Base-by-base conservation (phyloP, 495 filamentous ascomycete genomes). In the Aspergillus hancockii region DNA sequence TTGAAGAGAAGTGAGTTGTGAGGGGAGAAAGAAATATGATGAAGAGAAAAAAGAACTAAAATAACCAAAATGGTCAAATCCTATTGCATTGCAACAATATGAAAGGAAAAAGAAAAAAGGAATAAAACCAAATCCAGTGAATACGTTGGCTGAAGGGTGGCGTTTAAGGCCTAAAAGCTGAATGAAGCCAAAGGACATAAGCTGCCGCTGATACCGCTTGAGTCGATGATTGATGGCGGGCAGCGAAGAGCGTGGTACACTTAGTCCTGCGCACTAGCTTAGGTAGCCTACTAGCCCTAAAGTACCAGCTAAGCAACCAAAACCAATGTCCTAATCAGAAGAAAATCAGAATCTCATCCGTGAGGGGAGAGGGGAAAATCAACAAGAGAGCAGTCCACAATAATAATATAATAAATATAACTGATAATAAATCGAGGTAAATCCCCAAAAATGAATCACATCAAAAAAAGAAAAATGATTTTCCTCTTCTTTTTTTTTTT, bases 201-300 rank as follows among this genome's bases (percentile, higher is more conserved):
- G 54, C 53, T 61, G 54, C 59, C 59, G 59, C 59, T 62, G 59
- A 62, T 57, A 41, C 59, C 59, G 59, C 59, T n/a, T 62, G 54
- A 19, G 46, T 49, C 4, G 43, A 56, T 32, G 53, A 52, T 49
- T 4, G 43, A 56, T 32, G 53, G 58, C 46, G 10, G n/a, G 32
- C 47, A 52, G 22, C 18, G 32, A 31, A 36, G 12, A 49, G 31
- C 12, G 23, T 8, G 16, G 38, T 41, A 36, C 22, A 52, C 23
- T 52, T 18, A 52, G 28, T 28, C 3, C 25, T 3, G 25, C 25
- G 25, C 28, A 32, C 32, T 52, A 36, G 19, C 4, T 23, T 23
- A 47, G 43, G 43, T 19, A 47, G 19, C 43, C 43, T 47, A 22
- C 43, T 23, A 47, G 43, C 43, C 22, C 43, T 47, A 47, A 47